Base-by-base conservation (phyloP, 2,329 filamentous ascomycete genomes). In the Pseudogymnoascus sp. region DNA sequence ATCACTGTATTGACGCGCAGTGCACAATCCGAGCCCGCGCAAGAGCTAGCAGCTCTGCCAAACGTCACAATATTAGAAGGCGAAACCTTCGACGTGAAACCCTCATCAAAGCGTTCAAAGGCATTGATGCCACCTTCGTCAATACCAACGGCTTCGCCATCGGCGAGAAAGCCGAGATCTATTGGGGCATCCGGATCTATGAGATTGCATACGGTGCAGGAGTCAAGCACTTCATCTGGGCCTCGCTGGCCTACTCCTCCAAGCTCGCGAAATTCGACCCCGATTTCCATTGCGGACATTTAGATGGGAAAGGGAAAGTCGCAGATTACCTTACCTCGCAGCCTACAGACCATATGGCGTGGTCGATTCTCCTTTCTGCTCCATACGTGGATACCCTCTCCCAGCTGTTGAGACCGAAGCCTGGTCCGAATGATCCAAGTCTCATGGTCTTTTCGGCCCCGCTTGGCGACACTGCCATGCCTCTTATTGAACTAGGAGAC, bases 51-150 rank as follows among this genome's bases (percentile, higher is more conserved):
- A 21, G 29, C 46, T 4, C 62, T 72, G 0, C 64, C 65, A 37
- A 67, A 69, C 31, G 66, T 71, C 10, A 60, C 35, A 64, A 69
- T 66, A 65, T 68, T 69, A 61, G 68, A 70, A 68, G 70, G 70
- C 63, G 66, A 68, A 62, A 67, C 64, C 65, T 68, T 65, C 65
- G 66, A 67, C 56, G 67, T 67, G 61, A 44, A 66, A 61, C 59
- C 9, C 65, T 68, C n/a, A 56, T 15, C 11, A 61, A 60, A 7
- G 66, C 64, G 4, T 67, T 71, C 62, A 29, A 53, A 21, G 67
- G 63, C n/a, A 64, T 67, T 7, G 64, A 68, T 15, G 63, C 64
- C 7, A 63, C 64, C 17, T 71, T 66, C 37, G 65, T 70, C 5
- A 71, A 71, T 37, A 67, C 65, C 3, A 67, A 71, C 59, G 68